phyloP scores from a whole-genome alignment of 257 asterid species.

The Catharanthus roseus region DNA sequence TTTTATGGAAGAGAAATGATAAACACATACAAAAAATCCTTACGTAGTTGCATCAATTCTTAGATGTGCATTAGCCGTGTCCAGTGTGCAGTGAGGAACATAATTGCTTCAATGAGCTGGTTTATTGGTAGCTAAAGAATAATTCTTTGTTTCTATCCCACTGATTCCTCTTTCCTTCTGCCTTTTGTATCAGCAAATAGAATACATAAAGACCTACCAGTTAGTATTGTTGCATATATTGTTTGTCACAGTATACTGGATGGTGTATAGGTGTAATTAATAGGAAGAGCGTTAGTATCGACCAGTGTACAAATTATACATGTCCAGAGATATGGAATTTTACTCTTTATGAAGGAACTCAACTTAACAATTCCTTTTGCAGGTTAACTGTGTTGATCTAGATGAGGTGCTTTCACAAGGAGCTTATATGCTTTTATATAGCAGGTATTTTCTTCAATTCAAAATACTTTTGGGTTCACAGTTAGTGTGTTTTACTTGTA shows the following conservation, averaged over 20 bases:
- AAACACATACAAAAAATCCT: neutral
- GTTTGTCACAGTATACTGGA: neutral
- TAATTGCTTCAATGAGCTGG: neutral
- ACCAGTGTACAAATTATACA: neutral
- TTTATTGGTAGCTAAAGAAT: neutral
- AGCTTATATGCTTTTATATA: slow-evolving; percentile 93
- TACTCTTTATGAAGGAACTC: neutral
- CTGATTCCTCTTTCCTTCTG: neutral
- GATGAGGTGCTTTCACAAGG: slow-evolving; percentile 97
- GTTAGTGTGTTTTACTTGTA: neutral
- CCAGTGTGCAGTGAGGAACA: neutral
- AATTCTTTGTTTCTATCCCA: neutral
- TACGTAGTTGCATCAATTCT: neutral
- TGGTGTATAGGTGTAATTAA: neutral
- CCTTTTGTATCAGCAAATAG: neutral
- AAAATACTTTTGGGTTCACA: neutral
- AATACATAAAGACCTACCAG: neutral
- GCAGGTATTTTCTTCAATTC: slow-evolving; percentile 51
- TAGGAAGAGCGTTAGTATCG: neutral
- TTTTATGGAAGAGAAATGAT: neutral
- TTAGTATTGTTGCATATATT: neutral
- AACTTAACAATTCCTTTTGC: slow-evolving; percentile 12
- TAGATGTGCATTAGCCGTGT: neutral
- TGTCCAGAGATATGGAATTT: neutral
- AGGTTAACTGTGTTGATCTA: slow-evolving; percentile 66